Evolutionary conservation across 257 asterid species (phyloP), one percentile per base, ranked within the genome.

Genomic region (Scutellaria minor): DNA sequence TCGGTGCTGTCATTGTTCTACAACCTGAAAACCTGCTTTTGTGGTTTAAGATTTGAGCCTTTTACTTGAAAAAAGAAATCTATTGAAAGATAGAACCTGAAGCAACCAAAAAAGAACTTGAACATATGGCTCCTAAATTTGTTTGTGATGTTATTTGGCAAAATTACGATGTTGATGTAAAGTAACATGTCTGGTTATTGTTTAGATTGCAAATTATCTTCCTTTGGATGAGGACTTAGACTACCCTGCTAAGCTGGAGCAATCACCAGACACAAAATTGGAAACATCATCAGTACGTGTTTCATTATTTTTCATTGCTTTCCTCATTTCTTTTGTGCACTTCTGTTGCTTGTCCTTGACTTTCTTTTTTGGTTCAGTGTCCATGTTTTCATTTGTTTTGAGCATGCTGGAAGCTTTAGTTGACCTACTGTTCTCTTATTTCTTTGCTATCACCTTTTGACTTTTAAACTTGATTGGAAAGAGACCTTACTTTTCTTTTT

Each of bases 201-300:
- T 71, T 39, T 82, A 95, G 99, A 92, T 92, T 85, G 96, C 99
- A 76, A 95, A 92, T 81, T 95, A 90, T 78, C 71, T 90, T 90
- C 96, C 96, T 50, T 59, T 84, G 80, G 91, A 92, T 70, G 98
- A 90, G 80, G 98, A 95, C 74, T 83, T 95, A 66, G 83, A 95
- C 73, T 95, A 90, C 82, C 99, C 98, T 42, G 79, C 87, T 76
- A 95, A 86, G 86, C 87, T 95, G 89, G 97, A 92, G 90, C 89
- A 79, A 74, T 80, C 88, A 52, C 82, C 87, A n/a, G 90, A 86
- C 79, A 71, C 75, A 63, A 82, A 71, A 44, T 77, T 78, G 67
- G 96, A 90, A 78, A 67, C 85, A 80, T 75, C 92, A 60, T 74
- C 95, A 54, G 98, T 93, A 85, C 87, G 91, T 80, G 66, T 78